phyloP scores from a whole-genome alignment of 768 basidiomycete genomes.

The Fistulinella prunicolor region DNA sequence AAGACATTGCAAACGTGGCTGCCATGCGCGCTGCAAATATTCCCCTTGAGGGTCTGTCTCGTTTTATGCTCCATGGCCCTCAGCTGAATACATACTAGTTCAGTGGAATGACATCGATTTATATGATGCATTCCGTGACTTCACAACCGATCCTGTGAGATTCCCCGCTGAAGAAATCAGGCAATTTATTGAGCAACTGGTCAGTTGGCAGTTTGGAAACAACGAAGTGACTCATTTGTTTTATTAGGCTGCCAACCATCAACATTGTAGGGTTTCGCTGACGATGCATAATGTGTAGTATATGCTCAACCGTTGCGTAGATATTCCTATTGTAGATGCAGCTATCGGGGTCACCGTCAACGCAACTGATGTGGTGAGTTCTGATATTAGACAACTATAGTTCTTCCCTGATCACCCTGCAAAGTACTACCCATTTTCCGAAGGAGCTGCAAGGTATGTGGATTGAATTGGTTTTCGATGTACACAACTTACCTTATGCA shows the following conservation, averaged over 20 bases:
- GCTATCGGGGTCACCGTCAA: slow-evolving; percentile 58
- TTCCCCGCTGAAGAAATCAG: slow-evolving; percentile 56
- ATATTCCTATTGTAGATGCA: slow-evolving; percentile 70
- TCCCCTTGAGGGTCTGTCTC: slow-evolving; percentile 64
- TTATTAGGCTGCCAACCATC: slow-evolving; percentile 24
- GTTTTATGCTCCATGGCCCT: background rate
- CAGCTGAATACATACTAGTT: slow-evolving; percentile 34
- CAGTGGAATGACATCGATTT: slow-evolving; percentile 82
- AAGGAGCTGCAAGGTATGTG: slow-evolving; percentile 55
- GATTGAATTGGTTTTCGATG: background rate
- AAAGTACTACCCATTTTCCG: slow-evolving; percentile 66
- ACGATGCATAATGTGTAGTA: background rate
- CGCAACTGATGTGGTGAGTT: slow-evolving; percentile 56
- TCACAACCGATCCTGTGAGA: slow-evolving; percentile 62
- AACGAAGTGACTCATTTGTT: slow-evolving; percentile 1
- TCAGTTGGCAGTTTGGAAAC: slow-evolving; percentile 29
- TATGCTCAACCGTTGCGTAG: slow-evolving; percentile 28
- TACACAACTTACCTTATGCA: slow-evolving; percentile 21
- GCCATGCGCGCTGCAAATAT: slow-evolving; percentile 66
- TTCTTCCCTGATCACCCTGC: background rate
- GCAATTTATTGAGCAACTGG: slow-evolving; percentile 54
- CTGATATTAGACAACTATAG: background rate
- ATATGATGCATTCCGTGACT: slow-evolving; percentile 66
- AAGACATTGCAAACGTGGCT: slow-evolving; percentile 51
- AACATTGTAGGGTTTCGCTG: slow-evolving; percentile 24